Evolutionary conservation across 2,329 filamentous ascomycete species (phyloP).

Genomic region (Nakataea oryzae): DNA sequence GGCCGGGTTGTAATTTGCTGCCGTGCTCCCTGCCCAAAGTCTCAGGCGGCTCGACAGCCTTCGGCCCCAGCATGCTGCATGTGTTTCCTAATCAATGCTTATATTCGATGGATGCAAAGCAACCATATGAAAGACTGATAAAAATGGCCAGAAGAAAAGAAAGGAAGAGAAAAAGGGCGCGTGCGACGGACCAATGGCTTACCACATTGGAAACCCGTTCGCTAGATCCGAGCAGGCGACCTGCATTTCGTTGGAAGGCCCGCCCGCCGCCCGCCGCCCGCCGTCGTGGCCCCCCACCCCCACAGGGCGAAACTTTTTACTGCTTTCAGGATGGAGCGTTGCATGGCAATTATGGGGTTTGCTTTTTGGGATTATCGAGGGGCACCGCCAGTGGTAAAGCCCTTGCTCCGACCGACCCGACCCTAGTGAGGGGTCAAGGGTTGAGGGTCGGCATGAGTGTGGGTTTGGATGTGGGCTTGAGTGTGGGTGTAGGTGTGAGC

Average conservation of each 20-base stretch:
- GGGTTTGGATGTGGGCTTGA: background rate
- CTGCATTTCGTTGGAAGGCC: background rate
- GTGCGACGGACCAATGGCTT: too few species aligned
- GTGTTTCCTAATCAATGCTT: background rate
- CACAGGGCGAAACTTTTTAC: background rate
- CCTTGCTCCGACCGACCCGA: background rate
- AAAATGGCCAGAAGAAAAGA: background rate
- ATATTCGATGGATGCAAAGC: background rate
- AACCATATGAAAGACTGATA: too few species aligned
- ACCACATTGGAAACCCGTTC: background rate
- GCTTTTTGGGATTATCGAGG: background rate
- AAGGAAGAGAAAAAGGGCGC: background rate
- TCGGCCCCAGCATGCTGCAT: too few species aligned
- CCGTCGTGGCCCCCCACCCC: background rate
- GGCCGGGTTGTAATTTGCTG: too few species aligned
- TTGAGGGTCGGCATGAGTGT: background rate
- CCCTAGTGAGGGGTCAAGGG: background rate
- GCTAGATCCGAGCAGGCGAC: background rate
- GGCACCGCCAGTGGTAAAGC: background rate
- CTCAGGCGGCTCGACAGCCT: too few species aligned
- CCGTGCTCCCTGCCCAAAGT: background rate
- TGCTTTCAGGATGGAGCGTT: background rate
- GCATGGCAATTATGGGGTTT: background rate
- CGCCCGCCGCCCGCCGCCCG: too few species aligned
- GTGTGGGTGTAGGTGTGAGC: too few species aligned